A percentile compares a stretch with the other conserved stretches of the same genome.
Conservation (phyloP, 345 rosid genomes). For the Mangifera indica region DNA sequence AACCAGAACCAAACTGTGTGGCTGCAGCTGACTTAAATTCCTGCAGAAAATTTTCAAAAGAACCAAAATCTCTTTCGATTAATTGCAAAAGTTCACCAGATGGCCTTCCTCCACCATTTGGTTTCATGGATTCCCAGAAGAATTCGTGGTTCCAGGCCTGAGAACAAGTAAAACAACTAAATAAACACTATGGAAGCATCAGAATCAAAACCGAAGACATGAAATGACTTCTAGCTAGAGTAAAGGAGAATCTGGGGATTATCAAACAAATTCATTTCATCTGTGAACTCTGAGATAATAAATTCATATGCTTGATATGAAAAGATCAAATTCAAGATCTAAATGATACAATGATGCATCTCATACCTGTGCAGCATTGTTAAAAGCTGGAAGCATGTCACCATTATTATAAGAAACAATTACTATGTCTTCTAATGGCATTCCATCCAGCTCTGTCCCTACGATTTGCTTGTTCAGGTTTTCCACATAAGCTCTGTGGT, state of each 20-base stretch:
- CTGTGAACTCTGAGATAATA: no score
- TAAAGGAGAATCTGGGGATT: no score
- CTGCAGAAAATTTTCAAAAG: conserved; percentile 52
- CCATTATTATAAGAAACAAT: conserved; percentile 65
- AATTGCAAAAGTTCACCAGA: conserved; percentile 66
- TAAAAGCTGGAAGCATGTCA: conserved; percentile 77
- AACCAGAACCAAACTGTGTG: conserved; percentile 90
- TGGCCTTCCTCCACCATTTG: conserved; percentile 94
- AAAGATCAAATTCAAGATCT: not conserved
- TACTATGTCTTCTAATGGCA: conserved; percentile 63
- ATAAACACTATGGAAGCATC: no score
- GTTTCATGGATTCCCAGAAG: conserved; percentile 93
- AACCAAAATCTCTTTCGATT: conserved; percentile 85
- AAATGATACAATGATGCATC: not conserved
- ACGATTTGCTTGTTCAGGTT: conserved; percentile 77
- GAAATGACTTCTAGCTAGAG: no score
- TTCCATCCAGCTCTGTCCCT: conserved; percentile 63
- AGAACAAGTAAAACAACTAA: conserved; percentile 2
- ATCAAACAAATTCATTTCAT: no score
- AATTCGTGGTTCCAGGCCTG: conserved; percentile 98
- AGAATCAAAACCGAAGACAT: no score
- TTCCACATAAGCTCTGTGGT: conserved; percentile 80
- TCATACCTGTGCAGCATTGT: conserved; percentile 89
- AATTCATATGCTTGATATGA: not conserved
- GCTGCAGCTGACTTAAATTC: conserved; percentile 72